Conservation (phyloP, 1,284 basidiomycete genomes). For the Malassezia sympodialis region DNA sequence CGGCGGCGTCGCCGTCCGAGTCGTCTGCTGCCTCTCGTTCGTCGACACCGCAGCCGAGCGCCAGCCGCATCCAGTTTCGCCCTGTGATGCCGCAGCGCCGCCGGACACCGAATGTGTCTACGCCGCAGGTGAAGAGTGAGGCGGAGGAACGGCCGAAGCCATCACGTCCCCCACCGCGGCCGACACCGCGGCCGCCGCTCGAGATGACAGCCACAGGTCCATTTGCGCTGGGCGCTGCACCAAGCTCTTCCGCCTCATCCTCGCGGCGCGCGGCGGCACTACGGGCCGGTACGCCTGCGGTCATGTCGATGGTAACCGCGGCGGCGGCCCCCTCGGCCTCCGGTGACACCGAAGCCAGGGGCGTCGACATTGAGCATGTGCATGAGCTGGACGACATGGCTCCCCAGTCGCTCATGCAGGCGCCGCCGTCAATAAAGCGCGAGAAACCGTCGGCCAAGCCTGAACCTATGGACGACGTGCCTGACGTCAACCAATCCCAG, state of each 20-base stretch:
- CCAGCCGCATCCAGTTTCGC: conserved; percentile 29
- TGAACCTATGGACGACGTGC: conserved; percentile 23
- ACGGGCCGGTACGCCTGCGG: conserved; percentile 15
- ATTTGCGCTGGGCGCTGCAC: conserved; percentile 66
- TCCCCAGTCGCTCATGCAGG: conserved; percentile 59
- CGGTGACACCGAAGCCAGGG: background rate
- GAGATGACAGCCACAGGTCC: conserved; percentile 76
- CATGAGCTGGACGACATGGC: conserved; percentile 75
- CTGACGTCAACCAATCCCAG: conserved; percentile 57
- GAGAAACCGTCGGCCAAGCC: conserved; percentile 31
- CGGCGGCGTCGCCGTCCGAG: conserved; percentile 52
- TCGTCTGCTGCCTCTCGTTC: conserved; percentile 47
- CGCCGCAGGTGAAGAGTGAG: background rate
- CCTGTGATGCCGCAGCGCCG: conserved; percentile 40
- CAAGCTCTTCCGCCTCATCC: background rate
- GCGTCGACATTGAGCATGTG: conserved; percentile 70
- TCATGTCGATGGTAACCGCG: conserved; percentile 27
- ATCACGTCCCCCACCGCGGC: background rate
- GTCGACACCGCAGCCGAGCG: conserved; percentile 50
- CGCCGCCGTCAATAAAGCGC: conserved; percentile 48
- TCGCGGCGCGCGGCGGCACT: conserved; percentile 17
- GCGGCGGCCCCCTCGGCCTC: background rate
- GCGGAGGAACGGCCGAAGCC: background rate
- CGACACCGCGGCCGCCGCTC: conserved; percentile 16
- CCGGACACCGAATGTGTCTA: conserved; percentile 15